Percentiles rank a stretch among this genome's conserved stretches.
phyloP scores from a whole-genome alignment of 2,329 filamentous ascomycete genomes.

The Claviceps digitariae region DNA sequence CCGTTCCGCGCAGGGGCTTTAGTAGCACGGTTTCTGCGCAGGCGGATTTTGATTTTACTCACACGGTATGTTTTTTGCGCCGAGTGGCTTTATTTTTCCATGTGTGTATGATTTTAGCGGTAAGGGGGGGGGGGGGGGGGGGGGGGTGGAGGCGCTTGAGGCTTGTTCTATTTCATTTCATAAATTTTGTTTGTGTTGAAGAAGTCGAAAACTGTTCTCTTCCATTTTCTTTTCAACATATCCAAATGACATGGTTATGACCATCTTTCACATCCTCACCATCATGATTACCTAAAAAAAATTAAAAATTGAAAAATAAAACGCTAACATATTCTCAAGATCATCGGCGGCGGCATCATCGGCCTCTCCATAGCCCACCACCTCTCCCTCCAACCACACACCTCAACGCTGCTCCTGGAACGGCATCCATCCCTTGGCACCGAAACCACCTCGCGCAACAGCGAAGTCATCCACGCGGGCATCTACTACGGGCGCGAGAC shows the following conservation, averaged over 20 bases:
- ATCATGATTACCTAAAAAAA: no score
- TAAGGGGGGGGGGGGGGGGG: no score
- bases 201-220: no score
- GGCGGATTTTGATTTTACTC: constrained; percentile 36
- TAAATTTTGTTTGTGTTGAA: no score
- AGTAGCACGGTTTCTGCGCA: constrained; percentile 19
- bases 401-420: constrained; percentile 67
- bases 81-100: background rate
- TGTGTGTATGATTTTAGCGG: no score
- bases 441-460: constrained; percentile 83
- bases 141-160: no score
- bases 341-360: constrained; percentile 52
- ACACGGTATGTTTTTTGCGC: constrained; percentile 22
- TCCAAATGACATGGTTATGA: no score
- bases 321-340: constrained; percentile 19
- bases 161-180: no score
- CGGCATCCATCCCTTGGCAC: constrained; percentile 62
- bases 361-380: constrained; percentile 68
- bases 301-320: background rate
- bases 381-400: constrained; percentile 48
- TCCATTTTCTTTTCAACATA: no score
- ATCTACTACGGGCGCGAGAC: constrained; percentile 70
- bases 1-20: constrained; percentile 14
- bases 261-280: background rate
- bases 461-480: constrained; percentile 92